Evolutionary conservation across 2,329 filamentous ascomycete genomes (phyloP).

Genomic region (Eurotiales sp.): DNA sequence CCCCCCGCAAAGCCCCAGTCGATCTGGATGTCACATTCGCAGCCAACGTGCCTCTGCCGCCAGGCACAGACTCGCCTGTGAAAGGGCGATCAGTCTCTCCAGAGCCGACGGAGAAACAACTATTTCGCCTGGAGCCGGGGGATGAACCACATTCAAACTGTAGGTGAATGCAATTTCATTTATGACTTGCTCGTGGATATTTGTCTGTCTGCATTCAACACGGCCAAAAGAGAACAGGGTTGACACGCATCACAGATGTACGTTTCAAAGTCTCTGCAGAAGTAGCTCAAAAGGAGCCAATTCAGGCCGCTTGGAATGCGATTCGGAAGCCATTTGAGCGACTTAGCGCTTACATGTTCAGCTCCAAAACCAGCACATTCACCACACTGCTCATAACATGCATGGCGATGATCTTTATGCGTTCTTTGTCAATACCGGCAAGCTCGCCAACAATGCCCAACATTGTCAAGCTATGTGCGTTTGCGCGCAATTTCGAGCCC

Average conservation of each 20-base stretch:
- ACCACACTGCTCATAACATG: constrained; percentile 60
- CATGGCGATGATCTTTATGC: constrained; percentile 62
- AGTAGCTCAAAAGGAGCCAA: constrained; percentile 81
- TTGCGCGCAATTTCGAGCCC: constrained; percentile 89
- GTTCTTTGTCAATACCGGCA: constrained; percentile 66
- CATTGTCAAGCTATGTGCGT: constrained; percentile 81
- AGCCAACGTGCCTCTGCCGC: constrained; percentile 56
- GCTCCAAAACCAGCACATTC: constrained; percentile 66
- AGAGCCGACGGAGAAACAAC: constrained; percentile 25
- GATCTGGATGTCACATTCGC: constrained; percentile 49
- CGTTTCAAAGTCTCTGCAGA: constrained; percentile 84
- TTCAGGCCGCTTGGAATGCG: constrained; percentile 70
- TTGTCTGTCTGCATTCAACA: background rate
- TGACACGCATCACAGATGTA: constrained; percentile 35
- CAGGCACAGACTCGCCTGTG: constrained; percentile 52
- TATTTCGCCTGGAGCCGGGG: background rate
- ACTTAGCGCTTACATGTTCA: constrained; percentile 48
- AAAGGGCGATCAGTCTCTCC: constrained; percentile 57
- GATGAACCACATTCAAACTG: constrained; percentile 14
- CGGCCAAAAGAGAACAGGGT: background rate
- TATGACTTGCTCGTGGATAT: background rate
- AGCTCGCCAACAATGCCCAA: constrained; percentile 68
- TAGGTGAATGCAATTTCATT: constrained; percentile 6
- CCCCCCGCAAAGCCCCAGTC: constrained; percentile 24
- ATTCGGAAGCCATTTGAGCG: constrained; percentile 33